Evolutionary conservation across 495 filamentous ascomycete species (phyloP).

Genomic region (Neurospora sp.): DNA sequence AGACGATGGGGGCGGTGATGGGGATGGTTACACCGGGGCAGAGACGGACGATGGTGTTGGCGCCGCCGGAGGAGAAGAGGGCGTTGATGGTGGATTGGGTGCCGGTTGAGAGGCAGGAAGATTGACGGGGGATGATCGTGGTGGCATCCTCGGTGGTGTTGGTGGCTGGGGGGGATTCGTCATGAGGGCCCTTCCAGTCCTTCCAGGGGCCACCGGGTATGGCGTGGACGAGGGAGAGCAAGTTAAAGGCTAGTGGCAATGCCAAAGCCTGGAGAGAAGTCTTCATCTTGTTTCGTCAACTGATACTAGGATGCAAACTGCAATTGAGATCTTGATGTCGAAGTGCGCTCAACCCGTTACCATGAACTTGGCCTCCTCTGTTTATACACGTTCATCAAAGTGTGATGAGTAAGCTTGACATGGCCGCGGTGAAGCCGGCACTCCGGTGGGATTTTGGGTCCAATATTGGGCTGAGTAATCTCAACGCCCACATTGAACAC

Average conservation of each 20-base stretch:
- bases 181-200: background rate
- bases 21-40: constrained; percentile 4
- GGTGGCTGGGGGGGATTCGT: background rate
- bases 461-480: background rate
- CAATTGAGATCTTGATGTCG: background rate
- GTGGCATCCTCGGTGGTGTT: background rate
- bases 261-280: background rate
- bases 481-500: background rate
- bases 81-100: constrained; percentile 1
- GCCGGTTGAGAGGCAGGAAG: constrained; percentile 17
- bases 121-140: background rate
- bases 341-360: background rate
- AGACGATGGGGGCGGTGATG: constrained; percentile 3
- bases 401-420: background rate
- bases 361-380: background rate
- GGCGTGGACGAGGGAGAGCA: background rate
- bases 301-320: background rate
- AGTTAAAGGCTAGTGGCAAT: background rate
- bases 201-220: background rate
- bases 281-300: background rate
- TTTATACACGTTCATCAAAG: background rate
- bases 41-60: constrained; percentile 7
- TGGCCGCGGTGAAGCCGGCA: background rate
- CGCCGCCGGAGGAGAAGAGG: constrained; percentile 1
- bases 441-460: background rate